Conservation (phyloP, 768 basidiomycete genomes). For the Amanita exitialis region DNA sequence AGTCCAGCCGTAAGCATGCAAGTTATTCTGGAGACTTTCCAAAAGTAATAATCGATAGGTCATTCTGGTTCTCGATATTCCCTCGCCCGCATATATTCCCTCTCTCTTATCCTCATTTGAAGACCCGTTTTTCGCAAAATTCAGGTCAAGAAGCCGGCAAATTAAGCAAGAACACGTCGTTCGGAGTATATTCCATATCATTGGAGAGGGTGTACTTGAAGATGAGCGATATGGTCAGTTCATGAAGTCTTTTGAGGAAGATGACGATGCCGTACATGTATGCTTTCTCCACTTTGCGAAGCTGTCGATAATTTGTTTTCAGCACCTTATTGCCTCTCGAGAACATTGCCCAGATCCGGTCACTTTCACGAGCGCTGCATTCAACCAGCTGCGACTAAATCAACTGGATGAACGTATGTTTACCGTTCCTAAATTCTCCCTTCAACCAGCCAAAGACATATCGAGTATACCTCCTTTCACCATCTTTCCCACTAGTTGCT, state of each 20-base stretch:
- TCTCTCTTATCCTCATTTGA: conserved; percentile 39
- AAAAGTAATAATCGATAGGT: conserved; percentile 26
- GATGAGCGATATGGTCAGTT: conserved; percentile 62
- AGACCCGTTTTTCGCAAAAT: conserved; percentile 35
- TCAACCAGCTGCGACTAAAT: conserved; percentile 62
- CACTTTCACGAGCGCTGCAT: conserved; percentile 66
- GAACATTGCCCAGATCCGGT: conserved; percentile 52
- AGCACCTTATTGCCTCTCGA: conserved; percentile 74
- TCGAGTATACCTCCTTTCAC: conserved; percentile 18
- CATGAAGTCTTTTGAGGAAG: conserved; percentile 54
- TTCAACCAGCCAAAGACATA: conserved; percentile 30
- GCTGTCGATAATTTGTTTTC: conserved; percentile 4
- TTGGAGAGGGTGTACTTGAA: conserved; percentile 61
- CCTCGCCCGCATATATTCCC: conserved; percentile 46
- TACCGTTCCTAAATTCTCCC: conserved; percentile 47
- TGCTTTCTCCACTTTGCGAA: not conserved
- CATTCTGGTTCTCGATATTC: conserved; percentile 63
- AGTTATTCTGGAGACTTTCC: not conserved
- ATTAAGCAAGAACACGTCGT: conserved; percentile 33
- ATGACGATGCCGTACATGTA: conserved; percentile 35
- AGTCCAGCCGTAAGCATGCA: conserved; percentile 30
- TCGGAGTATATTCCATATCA: conserved; percentile 57
- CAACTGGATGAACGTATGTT: conserved; percentile 69
- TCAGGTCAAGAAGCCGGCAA: conserved; percentile 32
- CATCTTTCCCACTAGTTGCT: not conserved